These are phyloP conservation scores for Echria macrotheca DNA, from an alignment of 495 filamentous ascomycete species.

Conservation along the genomic window DNA sequence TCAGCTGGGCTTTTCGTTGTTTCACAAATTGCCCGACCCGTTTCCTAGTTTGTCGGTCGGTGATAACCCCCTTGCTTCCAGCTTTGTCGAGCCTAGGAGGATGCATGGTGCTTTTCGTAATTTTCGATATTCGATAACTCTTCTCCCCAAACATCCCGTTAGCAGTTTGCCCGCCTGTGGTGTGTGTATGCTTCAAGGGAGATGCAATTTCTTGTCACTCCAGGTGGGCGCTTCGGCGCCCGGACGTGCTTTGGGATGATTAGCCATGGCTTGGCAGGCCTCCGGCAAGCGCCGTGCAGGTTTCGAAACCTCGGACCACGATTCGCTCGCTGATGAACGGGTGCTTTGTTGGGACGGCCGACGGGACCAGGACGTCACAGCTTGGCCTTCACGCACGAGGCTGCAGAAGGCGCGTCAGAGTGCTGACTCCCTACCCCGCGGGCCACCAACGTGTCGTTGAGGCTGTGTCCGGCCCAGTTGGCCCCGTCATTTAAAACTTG, in stretches of 20 bases:
- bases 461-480: constrained; percentile 6
- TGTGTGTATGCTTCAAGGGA: constrained; percentile 1
- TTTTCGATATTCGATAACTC: not conserved
- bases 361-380: too few relatives aligned
- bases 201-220: not conserved
- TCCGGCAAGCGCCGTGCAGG: constrained; percentile 4
- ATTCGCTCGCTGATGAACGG: too few relatives aligned
- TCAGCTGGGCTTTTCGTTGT: constrained; percentile 15
- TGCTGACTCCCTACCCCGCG: not conserved
- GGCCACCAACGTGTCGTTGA: not conserved
- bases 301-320: too few relatives aligned
- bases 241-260: too few relatives aligned
- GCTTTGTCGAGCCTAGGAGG: not conserved
- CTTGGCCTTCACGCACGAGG: too few relatives aligned
- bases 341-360: too few relatives aligned
- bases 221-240: not conserved
- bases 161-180: not conserved
- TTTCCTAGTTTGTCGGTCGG: not conserved
- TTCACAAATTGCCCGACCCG: constrained; percentile 1
- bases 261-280: not conserved
- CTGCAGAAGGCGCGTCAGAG: constrained; percentile 2
- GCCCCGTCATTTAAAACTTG: constrained; percentile 12
- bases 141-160: not conserved
- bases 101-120: not conserved
- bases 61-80: not conserved